Evolutionary conservation across 169 alveolate species (phyloP).

Genomic region (Fabrea salina): DNA sequence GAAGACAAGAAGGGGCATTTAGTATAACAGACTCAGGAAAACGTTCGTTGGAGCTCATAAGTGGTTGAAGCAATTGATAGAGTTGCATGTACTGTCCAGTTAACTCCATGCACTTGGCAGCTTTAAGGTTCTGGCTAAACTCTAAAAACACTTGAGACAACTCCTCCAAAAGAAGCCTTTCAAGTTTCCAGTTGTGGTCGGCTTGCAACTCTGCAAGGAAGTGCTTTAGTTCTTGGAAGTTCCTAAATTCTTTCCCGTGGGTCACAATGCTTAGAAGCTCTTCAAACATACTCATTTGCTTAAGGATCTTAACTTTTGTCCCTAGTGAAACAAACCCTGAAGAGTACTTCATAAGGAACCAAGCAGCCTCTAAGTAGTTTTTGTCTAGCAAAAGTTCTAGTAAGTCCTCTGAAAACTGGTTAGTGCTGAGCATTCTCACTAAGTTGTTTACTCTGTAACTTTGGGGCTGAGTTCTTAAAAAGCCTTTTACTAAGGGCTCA

Average conservation of each 20-base stretch:
- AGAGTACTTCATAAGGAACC: background rate
- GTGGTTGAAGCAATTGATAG: background rate
- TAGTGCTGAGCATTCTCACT: background rate
- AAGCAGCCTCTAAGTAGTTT: slow-evolving; percentile 15
- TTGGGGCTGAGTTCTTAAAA: background rate
- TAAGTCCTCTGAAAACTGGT: background rate
- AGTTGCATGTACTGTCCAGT: background rate
- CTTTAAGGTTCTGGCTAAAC: background rate
- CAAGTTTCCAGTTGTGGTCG: slow-evolving; percentile 30
- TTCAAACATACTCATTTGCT: background rate
- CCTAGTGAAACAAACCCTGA: background rate
- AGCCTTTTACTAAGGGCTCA: slow-evolving; percentile 2
- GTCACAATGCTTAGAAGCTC: background rate
- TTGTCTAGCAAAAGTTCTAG: background rate
- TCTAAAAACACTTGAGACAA: background rate
- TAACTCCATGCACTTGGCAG: background rate
- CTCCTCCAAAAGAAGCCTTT: background rate
- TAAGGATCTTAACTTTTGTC: background rate
- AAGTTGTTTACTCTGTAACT: background rate
- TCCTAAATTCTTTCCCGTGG: background rate
- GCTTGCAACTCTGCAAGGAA: background rate
- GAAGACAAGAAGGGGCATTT: background rate
- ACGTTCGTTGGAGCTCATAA: no score
- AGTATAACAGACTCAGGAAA: background rate
- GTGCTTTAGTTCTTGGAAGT: background rate